Percentiles rank a stretch among this genome's conserved stretches.
Evolutionary conservation across 208 protist genomes (phyloP).

Genomic region (Leishmania tarentolae): DNA sequence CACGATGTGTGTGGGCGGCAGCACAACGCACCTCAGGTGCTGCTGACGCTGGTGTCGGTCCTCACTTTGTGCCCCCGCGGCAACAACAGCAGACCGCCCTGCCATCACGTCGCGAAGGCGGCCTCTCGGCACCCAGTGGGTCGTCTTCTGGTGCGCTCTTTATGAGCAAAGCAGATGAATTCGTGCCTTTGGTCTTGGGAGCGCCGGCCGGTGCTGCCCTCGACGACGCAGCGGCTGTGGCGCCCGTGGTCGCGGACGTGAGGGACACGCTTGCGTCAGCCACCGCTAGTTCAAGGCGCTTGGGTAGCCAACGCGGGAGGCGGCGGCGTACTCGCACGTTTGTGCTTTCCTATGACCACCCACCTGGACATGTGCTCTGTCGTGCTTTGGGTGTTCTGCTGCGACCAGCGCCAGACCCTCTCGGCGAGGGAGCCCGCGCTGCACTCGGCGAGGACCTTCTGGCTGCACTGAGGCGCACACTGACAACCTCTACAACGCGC

Average conservation of each 20-base stretch:
- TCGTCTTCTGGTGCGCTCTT: slow-evolving; percentile 14
- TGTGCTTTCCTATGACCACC: slow-evolving; percentile 63
- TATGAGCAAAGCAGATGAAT: slow-evolving; percentile 14
- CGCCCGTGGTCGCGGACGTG: background rate
- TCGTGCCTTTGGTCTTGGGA: background rate
- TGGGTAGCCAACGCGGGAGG: slow-evolving; percentile 7
- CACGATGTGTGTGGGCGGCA: background rate
- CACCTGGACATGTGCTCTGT: slow-evolving; percentile 65
- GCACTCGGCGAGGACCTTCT: slow-evolving; percentile 49
- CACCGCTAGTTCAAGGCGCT: background rate
- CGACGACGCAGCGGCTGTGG: background rate
- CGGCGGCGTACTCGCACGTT: slow-evolving; percentile 36
- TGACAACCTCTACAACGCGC: background rate
- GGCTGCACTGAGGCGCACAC: slow-evolving; percentile 30
- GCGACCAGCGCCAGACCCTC: slow-evolving; percentile 16
- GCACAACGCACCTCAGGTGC: background rate
- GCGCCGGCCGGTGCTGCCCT: background rate
- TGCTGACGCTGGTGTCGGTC: background rate
- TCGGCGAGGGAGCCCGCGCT: slow-evolving; percentile 34
- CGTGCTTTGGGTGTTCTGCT: slow-evolving; percentile 44
- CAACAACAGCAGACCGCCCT: background rate
- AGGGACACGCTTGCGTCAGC: slow-evolving; percentile 13
- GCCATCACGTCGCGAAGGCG: slow-evolving; percentile 1
- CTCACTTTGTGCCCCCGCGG: background rate
- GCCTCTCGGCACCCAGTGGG: background rate